phyloP scores from a whole-genome alignment of 768 basidiomycete species.

The Crassisporium funariophilum region DNA sequence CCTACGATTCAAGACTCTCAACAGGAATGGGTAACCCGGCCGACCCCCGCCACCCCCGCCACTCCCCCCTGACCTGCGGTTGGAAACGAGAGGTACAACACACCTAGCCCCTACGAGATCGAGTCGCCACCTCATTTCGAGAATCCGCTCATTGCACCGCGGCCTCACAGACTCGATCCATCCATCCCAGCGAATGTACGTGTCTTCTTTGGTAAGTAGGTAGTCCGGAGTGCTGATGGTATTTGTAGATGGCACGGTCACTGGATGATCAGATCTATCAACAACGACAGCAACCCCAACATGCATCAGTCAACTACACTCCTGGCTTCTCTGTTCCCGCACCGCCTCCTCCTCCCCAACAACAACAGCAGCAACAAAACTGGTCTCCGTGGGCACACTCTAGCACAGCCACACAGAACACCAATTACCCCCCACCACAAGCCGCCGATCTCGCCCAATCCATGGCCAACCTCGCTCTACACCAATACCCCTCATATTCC shows the following conservation, averaged over 20 bases:
- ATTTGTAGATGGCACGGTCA: slow-evolving; percentile 59
- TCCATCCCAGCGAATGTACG: slow-evolving; percentile 63
- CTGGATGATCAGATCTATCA: slow-evolving; percentile 51
- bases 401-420: slow-evolving; percentile 24
- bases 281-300: slow-evolving; percentile 21
- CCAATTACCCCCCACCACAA: slow-evolving; percentile 11
- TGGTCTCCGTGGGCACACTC: slow-evolving; percentile 23
- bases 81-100: slow-evolving; percentile 23
- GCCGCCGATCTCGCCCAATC: slow-evolving; percentile 22
- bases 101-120: slow-evolving; percentile 30
- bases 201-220: slow-evolving; percentile 11
- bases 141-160: slow-evolving; percentile 62
- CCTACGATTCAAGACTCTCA: not conserved
- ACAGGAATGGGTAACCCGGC: too few species aligned
- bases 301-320: slow-evolving; percentile 24
- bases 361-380: slow-evolving; percentile 12
- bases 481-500: slow-evolving; percentile 26
- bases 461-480: slow-evolving; percentile 26
- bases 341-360: slow-evolving; percentile 4
- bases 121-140: slow-evolving; percentile 52
- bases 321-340: slow-evolving; percentile 28
- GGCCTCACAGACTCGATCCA: slow-evolving; percentile 64
- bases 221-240: not conserved
- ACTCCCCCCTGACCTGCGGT: slow-evolving; percentile 41
- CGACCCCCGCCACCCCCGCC: slow-evolving; percentile 53